Percentiles rank a stretch among this genome's conserved stretches.
Evolutionary conservation across 140 eudicot species (phyloP).

Genomic region (Anethum foeniculum): DNA sequence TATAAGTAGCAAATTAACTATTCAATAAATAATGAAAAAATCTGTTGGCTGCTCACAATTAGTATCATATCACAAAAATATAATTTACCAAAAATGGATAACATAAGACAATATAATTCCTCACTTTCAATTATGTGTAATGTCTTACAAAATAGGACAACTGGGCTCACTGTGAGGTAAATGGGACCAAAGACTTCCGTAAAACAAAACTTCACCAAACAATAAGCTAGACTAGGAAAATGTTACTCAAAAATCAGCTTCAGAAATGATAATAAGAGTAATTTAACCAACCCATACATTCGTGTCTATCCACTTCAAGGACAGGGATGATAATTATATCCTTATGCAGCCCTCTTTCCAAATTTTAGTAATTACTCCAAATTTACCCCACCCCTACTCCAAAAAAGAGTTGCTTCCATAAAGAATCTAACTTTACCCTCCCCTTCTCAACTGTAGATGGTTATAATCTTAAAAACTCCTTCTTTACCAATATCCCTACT

Average conservation of each 20-base stretch:
- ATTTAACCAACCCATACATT: neutral
- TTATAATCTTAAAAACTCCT: too few relatives aligned
- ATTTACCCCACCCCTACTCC: neutral
- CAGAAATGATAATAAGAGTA: neutral
- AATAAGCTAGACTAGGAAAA: neutral
- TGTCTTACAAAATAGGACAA: neutral
- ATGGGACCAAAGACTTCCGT: neutral
- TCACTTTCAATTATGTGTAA: neutral
- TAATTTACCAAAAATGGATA: neutral
- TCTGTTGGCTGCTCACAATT: neutral
- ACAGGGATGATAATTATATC: neutral
- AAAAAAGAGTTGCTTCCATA: neutral
- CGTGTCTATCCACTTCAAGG: neutral
- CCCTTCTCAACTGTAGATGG: neutral
- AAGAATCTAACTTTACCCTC: neutral
- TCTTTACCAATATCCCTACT: neutral
- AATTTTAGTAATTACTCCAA: neutral
- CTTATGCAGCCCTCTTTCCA: neutral
- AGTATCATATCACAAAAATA: neutral
- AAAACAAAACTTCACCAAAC: neutral
- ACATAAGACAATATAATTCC: neutral
- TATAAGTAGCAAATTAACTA: constrained; percentile 17
- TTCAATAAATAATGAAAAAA: neutral
- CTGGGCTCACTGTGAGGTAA: neutral
- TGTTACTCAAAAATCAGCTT: neutral